Evolutionary conservation across 2,329 filamentous ascomycete species (phyloP).

Genomic region (Calonectria leucothoes): DNA sequence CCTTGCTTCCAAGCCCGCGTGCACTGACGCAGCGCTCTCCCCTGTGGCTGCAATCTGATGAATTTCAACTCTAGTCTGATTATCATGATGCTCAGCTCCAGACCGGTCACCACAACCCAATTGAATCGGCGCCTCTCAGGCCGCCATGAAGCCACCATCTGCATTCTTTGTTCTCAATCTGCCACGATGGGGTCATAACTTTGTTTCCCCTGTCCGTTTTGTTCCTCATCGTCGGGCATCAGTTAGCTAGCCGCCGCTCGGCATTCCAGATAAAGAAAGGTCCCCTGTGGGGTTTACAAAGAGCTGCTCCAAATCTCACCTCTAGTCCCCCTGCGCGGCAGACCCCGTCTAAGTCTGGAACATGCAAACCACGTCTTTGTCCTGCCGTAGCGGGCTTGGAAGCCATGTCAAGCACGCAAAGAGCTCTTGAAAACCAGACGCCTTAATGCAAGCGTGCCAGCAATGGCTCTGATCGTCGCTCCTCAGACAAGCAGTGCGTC

Average conservation of each 20-base stretch:
- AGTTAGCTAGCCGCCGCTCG: not conserved
- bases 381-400: conserved; percentile 15
- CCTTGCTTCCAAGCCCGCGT: conserved; percentile 1
- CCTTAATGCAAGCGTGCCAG: not conserved
- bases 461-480: not conserved
- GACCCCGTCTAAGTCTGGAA: conserved; percentile 1
- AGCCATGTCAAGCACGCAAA: conserved; percentile 7
- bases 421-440: not conserved
- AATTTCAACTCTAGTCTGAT: conserved; percentile 7
- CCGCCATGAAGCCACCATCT: conserved; percentile 13
- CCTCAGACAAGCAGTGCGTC: not conserved
- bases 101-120: conserved; percentile 26
- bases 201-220: not conserved
- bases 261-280: not conserved
- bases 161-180: conserved; percentile 3
- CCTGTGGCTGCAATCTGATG: not conserved
- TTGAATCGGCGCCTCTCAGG: conserved; percentile 30
- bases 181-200: not conserved
- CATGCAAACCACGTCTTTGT: conserved; percentile 10
- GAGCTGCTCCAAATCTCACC: not conserved
- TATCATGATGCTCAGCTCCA: conserved; percentile 17
- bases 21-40: not conserved
- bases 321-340: not conserved
- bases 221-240: not conserved
- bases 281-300: not conserved